These are phyloP conservation scores for Penstemon davidsonii DNA, from an alignment of 257 asterid species.

Conservation along the genomic window DNA sequence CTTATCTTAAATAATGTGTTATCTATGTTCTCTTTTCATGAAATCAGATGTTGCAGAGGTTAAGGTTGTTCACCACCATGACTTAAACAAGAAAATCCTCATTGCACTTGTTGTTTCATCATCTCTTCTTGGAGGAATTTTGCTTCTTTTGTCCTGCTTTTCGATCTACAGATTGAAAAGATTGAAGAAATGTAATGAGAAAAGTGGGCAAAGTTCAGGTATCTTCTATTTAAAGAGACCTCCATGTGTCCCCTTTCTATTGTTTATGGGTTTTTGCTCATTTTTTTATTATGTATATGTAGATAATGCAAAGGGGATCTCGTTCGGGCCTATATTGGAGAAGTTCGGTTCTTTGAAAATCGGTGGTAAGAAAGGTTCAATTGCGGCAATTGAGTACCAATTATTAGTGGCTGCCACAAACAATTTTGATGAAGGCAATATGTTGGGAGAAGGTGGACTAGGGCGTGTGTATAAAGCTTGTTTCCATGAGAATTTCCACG, in stretches of 20 bases:
- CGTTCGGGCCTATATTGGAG: slow-evolving; percentile 39
- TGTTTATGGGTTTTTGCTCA: neutral
- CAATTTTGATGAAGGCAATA: slow-evolving; percentile 45
- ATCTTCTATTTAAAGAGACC: neutral
- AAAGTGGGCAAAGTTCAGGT: slow-evolving; percentile 47
- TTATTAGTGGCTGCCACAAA: slow-evolving; percentile 56
- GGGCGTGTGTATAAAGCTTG: slow-evolving; percentile 57
- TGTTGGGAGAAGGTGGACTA: slow-evolving; percentile 56
- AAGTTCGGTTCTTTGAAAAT: slow-evolving; percentile 37
- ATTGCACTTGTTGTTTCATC: slow-evolving; percentile 62
- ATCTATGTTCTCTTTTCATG: slow-evolving; percentile 8
- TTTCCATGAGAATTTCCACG: slow-evolving; percentile 40
- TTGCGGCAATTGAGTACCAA: slow-evolving; percentile 45
- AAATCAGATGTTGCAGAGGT: slow-evolving; percentile 40
- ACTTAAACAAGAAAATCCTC: slow-evolving; percentile 53
- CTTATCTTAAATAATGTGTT: neutral
- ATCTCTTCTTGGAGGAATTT: slow-evolving; percentile 54
- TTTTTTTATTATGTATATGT: slow-evolving; percentile 14
- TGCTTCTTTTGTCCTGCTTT: slow-evolving; percentile 44
- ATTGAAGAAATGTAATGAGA: slow-evolving; percentile 35
- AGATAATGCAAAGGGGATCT: slow-evolving; percentile 41
- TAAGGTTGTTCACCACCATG: slow-evolving; percentile 57
- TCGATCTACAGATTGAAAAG: slow-evolving; percentile 51
- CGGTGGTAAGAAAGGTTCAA: slow-evolving; percentile 42
- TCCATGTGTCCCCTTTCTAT: neutral